Conservation (phyloP, 75 land plant species). For the Larix kaempferi region DNA sequence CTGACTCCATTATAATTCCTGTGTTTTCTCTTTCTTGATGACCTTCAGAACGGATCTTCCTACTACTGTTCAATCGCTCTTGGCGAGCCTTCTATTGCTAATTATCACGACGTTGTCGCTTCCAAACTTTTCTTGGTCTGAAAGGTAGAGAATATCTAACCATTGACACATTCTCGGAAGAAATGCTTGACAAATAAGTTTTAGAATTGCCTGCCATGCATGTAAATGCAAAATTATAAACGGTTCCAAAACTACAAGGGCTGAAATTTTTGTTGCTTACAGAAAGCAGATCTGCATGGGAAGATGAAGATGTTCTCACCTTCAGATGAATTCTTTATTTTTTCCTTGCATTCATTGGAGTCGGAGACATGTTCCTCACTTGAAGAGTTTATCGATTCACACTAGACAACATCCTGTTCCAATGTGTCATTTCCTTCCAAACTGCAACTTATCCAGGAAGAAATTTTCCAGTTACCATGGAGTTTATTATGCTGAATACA, state of each 20-base stretch:
- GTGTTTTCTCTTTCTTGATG: background rate
- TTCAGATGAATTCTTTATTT: background rate
- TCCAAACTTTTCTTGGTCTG: constrained; percentile 49
- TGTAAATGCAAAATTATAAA: background rate
- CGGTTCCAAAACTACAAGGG: background rate
- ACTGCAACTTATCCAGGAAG: no score
- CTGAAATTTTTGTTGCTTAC: background rate
- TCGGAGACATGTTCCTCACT: background rate
- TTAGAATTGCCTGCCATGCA: background rate
- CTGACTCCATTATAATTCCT: background rate
- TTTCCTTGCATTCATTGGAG: background rate
- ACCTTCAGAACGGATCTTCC: constrained; percentile 47
- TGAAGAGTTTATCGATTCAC: background rate
- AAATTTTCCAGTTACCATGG: no score
- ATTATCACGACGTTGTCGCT: constrained; percentile 43
- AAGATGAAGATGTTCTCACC: background rate
- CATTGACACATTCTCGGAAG: constrained; percentile 11
- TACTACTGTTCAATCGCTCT: constrained; percentile 61
- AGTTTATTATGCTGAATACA: no score
- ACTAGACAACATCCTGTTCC: no score
- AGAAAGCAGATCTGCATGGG: background rate
- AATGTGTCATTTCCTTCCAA: no score
- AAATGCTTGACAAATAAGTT: background rate
- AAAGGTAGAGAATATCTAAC: constrained; percentile 18
- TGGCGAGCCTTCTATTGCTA: constrained; percentile 65